Evolutionary conservation across 1,139 yeast genomes (phyloP).

Genomic region (Debaryomycetaceae sp.): DNA sequence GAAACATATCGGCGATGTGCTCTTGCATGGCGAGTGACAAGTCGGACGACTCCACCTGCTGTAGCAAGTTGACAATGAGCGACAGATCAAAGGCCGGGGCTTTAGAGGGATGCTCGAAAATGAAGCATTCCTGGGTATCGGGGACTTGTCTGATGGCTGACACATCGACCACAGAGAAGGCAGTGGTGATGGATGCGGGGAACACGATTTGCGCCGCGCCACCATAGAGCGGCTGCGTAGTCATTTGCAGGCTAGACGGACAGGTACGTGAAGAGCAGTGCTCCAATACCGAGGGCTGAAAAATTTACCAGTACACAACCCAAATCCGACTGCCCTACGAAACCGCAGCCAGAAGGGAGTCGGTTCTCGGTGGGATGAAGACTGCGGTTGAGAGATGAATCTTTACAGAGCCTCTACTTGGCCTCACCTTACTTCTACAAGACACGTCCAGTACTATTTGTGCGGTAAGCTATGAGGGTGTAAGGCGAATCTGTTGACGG

Average conservation of each 20-base stretch:
- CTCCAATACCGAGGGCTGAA: too few relatives aligned
- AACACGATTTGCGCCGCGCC: constrained; percentile 58
- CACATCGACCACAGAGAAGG: constrained; percentile 49
- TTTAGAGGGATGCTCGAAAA: constrained; percentile 24
- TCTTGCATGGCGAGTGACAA: constrained; percentile 23
- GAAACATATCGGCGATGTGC: constrained; percentile 34
- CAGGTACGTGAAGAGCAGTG: too few relatives aligned
- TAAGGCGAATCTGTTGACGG: too few relatives aligned
- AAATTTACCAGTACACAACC: too few relatives aligned
- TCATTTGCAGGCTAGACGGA: background rate
- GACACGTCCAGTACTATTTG: too few relatives aligned
- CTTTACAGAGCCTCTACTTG: too few relatives aligned
- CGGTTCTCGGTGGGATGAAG: too few relatives aligned
- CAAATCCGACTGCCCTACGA: too few relatives aligned
- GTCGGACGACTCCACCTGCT: constrained; percentile 32
- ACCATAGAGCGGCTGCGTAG: constrained; percentile 41
- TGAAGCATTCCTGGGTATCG: constrained; percentile 80
- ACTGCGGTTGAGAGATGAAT: too few relatives aligned
- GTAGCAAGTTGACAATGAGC: constrained; percentile 62
- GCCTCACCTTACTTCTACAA: too few relatives aligned
- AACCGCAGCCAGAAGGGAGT: too few relatives aligned
- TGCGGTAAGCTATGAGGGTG: too few relatives aligned
- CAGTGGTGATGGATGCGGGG: constrained; percentile 19
- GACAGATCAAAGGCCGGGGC: constrained; percentile 41
- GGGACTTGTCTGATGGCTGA: constrained; percentile 70